Evolutionary conservation across 2,329 filamentous ascomycete species (phyloP), one percentile per base, ranked within the genome.

Genomic region (Aurifilum marmelostoma): DNA sequence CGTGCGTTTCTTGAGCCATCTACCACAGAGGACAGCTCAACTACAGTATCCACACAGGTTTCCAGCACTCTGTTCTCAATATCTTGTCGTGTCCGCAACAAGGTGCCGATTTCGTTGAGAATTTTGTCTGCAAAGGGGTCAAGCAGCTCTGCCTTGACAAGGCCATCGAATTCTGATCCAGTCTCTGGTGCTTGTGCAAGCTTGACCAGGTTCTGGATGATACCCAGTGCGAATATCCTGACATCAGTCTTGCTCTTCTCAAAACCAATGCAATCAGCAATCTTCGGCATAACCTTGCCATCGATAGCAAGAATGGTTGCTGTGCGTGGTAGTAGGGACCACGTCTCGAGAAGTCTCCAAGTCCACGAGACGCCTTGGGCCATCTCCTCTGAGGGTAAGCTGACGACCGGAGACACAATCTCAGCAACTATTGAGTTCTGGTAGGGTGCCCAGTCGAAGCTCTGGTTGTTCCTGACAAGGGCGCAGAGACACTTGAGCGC

Each of bases 331-430:
- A 91, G 85, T 69, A 87, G 86, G 3, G 93, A 90, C 92, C 95
- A 97, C 1, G 91, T 92, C 3, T 88, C 89, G 72, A 99, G 89
- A 6, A 99, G 83, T 71, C 91, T 90, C 71, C 97, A 85, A 54
- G 94, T 87, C 21, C 91, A 92, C 2, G 96, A 98, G 9, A 97
- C 84, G 18, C 93, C 93, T 76, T 99, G 94, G 0, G 93, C 92
- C 58, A 93, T 97, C 80, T 99, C 96, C 6, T 87, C 84, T 0
- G 94, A 88, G 66, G 99, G 87, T 68, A 92, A 92, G 2, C 91
- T 87, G 24, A 98, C 83, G 72, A 93, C 87, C 24, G 93, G 93
- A 65, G 88, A 88, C 60, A 99, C 85, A 34, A 97, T 82, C 75
- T 97, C 90, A 37, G 87, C 82, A 66, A 96, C 88, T 65, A 98